Evolutionary conservation across 2,329 filamentous ascomycete genomes (phyloP), one percentile per base, ranked within the genome.

Genomic region (Fusarium denticulatum): DNA sequence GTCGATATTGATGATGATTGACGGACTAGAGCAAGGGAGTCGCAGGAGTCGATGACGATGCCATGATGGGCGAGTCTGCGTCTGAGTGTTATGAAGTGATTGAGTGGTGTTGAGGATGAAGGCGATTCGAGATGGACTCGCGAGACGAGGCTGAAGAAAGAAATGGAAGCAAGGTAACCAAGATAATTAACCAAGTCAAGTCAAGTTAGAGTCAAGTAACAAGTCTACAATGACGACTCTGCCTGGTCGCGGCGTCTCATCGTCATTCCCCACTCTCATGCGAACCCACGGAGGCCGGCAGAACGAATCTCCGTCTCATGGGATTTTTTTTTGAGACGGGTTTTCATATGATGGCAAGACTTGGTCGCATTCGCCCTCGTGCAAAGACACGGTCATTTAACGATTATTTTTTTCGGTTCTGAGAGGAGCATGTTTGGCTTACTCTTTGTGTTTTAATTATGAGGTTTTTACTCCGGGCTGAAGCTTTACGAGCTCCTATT

Each of bases 1-100:
- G 58, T 39, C 37, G 18, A 40, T 24, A 22, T 45, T 36, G 12
- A 36, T 24, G 30, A 45, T 64, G 50, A 50, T 58, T 37, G 49
- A 84, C 90, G 79, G 86, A 94, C 92, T 94, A 94, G 80, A 94
- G 90, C 71, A 94, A 86, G 64, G 91, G 92, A 76, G 90, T 93
- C 72, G 88, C 86, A 37, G 88, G 85, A 75, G 88, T 88, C 56
- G 92, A 94, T 65, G 91, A 93, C 68, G 92, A 94, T 68, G 92
- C 91, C 92, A 94, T 94, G 73, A 62, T 70, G 73, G 50, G 34
- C 24, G 32, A 37, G 42, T 37, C 32, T 39, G 26, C 10, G 34
- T 50, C 20, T 11, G 20, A 37, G 20, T 15, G 26, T 18, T 34
- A 26, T 30, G 14, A 60, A 39, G 24, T 42, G 36, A 39, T n/a